A percentile compares a stretch with the other conserved stretches of the same genome.
These are phyloP conservation scores for Candida freyschussii DNA, from an alignment of 1,139 yeast species.

Conservation along the genomic window DNA sequence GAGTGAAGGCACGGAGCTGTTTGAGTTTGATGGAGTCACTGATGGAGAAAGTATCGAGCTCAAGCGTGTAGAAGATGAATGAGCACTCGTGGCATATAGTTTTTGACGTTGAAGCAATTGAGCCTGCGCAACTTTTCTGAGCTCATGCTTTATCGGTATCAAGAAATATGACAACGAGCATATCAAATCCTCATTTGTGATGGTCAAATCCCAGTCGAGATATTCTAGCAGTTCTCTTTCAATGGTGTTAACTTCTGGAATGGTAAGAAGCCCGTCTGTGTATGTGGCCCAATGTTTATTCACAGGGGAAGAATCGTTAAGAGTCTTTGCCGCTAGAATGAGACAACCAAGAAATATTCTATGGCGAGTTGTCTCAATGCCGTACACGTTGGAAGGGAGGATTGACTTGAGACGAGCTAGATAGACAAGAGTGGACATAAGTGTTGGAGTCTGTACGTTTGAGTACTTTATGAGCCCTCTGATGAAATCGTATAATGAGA, in stretches of 20 bases:
- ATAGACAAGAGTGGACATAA: slow-evolving; percentile 87
- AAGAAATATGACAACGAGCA: slow-evolving; percentile 71
- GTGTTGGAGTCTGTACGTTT: slow-evolving; percentile 90
- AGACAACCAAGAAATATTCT: slow-evolving; percentile 85
- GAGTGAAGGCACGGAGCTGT: slow-evolving; percentile 27
- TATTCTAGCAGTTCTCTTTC: slow-evolving; percentile 82
- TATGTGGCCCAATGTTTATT: slow-evolving; percentile 95
- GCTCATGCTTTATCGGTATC: slow-evolving; percentile 53
- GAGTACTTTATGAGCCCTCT: slow-evolving; percentile 68
- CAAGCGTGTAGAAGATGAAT: slow-evolving; percentile 13
- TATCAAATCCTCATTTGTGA: slow-evolving; percentile 65
- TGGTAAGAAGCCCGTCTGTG: slow-evolving; percentile 74
- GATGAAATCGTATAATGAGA: slow-evolving; percentile 59
- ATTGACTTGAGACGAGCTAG: slow-evolving; percentile 69
- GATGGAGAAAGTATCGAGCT: slow-evolving; percentile 13
- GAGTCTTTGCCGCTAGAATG: slow-evolving; percentile 82
- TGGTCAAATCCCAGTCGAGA: slow-evolving; percentile 77
- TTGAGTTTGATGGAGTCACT: slow-evolving; percentile 13
- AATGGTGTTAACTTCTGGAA: slow-evolving; percentile 82
- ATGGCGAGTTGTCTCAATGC: slow-evolving; percentile 92
- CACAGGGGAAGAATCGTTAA: slow-evolving; percentile 90
- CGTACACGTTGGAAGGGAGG: slow-evolving; percentile 84
- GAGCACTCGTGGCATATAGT: slow-evolving; percentile 18
- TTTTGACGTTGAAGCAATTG: slow-evolving; percentile 21
- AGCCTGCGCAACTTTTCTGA: slow-evolving; percentile 25